phyloP scores from a whole-genome alignment of 129 eudicot genomes.

The Arctium minus region DNA sequence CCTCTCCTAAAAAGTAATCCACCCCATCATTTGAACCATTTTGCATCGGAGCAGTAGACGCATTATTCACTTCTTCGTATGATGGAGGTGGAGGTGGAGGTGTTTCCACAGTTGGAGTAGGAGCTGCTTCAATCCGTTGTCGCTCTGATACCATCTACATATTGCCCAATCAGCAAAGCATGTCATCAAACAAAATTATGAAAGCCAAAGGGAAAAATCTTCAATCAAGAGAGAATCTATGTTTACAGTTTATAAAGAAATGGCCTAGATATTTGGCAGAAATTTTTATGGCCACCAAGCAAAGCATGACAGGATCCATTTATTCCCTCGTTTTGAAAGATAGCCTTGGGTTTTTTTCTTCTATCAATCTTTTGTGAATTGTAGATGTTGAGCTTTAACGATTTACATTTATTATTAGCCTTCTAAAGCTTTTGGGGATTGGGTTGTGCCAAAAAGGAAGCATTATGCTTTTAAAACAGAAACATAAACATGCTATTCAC shows the following conservation, averaged over 20 bases:
- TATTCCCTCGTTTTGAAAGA: no score
- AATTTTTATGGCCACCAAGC: background rate
- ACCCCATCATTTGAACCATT: constrained; percentile 58
- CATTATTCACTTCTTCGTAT: constrained; percentile 50
- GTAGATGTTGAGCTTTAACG: no score
- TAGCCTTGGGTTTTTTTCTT: no score
- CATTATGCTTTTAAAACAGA: background rate
- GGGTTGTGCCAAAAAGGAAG: background rate
- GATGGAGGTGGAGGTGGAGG: constrained; percentile 48
- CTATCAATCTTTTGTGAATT: no score
- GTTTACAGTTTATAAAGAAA: background rate
- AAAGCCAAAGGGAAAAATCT: background rate
- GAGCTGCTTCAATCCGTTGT: constrained; percentile 77
- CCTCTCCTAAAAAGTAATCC: constrained; percentile 87
- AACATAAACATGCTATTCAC: background rate
- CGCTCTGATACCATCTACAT: constrained; percentile 69
- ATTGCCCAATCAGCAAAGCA: background rate
- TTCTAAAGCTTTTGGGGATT: background rate
- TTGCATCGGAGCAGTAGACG: constrained; percentile 42
- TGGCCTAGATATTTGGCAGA: background rate
- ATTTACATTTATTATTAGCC: no score
- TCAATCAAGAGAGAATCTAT: background rate
- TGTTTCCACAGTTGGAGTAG: constrained; percentile 51
- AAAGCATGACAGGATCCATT: background rate
- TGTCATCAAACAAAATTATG: background rate